Conservation (phyloP, 345 rosid species). For the Kernera saxatilis region DNA sequence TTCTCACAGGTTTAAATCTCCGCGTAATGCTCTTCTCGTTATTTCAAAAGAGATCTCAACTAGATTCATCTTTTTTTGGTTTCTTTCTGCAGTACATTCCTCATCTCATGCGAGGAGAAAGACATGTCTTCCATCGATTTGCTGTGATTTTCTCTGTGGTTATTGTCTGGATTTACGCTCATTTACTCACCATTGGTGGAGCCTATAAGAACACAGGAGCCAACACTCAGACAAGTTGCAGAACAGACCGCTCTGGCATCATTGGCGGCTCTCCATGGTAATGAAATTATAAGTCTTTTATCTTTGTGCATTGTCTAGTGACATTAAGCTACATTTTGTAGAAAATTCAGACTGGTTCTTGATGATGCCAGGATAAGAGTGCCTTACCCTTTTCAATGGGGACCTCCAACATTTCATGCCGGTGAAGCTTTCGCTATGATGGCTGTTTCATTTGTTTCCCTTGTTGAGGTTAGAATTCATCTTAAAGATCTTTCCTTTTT, state of each 20-base stretch:
- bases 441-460: slow-evolving; percentile 84
- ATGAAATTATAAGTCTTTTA: slow-evolving; percentile 1
- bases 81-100: slow-evolving; percentile 68
- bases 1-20: slow-evolving; percentile 78
- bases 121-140: slow-evolving; percentile 67
- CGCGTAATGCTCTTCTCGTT: neutral
- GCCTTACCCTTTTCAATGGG: slow-evolving; percentile 99
- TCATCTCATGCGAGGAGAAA: slow-evolving; percentile 53
- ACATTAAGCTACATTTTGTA: neutral
- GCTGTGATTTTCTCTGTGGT: slow-evolving; percentile 83
- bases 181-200: slow-evolving; percentile 87
- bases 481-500: neutral
- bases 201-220: slow-evolving; percentile 67
- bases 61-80: neutral
- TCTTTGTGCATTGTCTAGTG: neutral
- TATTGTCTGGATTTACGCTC: slow-evolving; percentile 91
- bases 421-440: slow-evolving; percentile 98
- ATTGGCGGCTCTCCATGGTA: slow-evolving; percentile 90
- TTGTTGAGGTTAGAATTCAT: slow-evolving; percentile 61
- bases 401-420: slow-evolving; percentile 93
- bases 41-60: neutral
- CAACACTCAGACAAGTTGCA: slow-evolving; percentile 69
- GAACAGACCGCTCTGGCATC: slow-evolving; percentile 87
- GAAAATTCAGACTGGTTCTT: neutral
- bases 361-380: slow-evolving; percentile 69